Base-by-base conservation (phyloP, 805 yeast species). In the Metschnikowia noctiluminum region DNA sequence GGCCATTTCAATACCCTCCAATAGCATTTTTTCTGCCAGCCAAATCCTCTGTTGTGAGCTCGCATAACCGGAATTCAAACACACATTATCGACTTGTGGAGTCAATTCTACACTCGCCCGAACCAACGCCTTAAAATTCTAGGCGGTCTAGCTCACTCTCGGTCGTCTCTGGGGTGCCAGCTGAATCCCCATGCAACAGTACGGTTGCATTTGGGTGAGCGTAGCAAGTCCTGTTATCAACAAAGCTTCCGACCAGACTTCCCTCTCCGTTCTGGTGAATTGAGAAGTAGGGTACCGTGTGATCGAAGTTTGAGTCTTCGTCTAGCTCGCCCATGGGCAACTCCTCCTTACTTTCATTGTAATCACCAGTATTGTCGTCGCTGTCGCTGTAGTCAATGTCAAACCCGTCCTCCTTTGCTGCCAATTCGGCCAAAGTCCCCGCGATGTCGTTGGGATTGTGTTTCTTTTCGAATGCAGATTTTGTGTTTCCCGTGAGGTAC, bases 401-500 rank as follows among this genome's bases (percentile, higher is more conserved):
- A 45, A 57, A 72, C 3, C 58, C 62, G 16, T 60, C 63, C 13
- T 62, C 68, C 30, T 53, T 53, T 28, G 52, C 55, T 21, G 43
- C 50, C 46, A 46, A 21, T 21, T 21, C 21, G 21, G 21, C 21
- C 21, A 21, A 21, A 21, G 21, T 21, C 21, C 21, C 21, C 21
- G 21, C 51, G 13, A 51, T 42, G 16, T 43, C 55, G 28, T 41
- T 39, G 7, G 52, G 43, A 7, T 43, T 46, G 45, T 56, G 56
- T 42, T 54, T 50, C 71, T 56, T 76, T 73, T 56, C 60, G 21
- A 55, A 56, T 31, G 57, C 59, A 10, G 52, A 43, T 40, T 59
- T 55, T 60, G 81, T 83, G 63, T 79, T 77, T 28, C 77, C 81
- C 36, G 85, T 79, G 34, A 82, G 64, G 57, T 79, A 66, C 61